These are phyloP conservation scores for Colletotrichum endophyticum DNA, from an alignment of 2,329 filamentous ascomycete genomes.

Conservation along the genomic window DNA sequence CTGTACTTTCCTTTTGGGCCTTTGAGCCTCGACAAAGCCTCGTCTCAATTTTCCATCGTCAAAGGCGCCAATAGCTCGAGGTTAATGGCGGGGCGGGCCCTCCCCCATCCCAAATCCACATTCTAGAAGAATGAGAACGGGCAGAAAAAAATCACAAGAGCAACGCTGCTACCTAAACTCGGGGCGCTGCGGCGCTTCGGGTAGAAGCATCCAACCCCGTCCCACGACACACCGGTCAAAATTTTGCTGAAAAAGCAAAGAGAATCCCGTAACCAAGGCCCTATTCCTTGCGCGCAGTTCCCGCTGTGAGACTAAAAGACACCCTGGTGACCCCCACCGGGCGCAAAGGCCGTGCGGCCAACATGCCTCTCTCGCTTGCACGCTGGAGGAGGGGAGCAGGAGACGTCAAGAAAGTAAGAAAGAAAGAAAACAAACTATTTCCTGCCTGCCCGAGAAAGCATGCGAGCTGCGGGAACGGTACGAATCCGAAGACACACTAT, in stretches of 20 bases:
- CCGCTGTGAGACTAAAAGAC: neutral
- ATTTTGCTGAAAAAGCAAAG: neutral
- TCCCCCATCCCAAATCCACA: neutral
- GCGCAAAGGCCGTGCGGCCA: neutral
- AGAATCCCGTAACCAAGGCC: neutral
- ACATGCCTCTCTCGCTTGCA: neutral
- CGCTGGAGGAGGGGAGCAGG: neutral
- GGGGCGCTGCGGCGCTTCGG: neutral
- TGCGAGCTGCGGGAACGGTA: neutral
- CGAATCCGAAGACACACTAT: neutral
- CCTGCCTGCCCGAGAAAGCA: neutral
- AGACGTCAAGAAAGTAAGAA: neutral
- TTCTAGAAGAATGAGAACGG: neutral
- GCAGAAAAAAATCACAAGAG: neutral
- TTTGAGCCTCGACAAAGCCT: neutral
- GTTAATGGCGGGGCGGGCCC: neutral
- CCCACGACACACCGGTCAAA: neutral
- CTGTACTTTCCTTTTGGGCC: neutral
- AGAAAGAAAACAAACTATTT: neutral
- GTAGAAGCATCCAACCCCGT: neutral
- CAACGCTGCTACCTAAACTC: neutral
- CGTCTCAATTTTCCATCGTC: neutral
- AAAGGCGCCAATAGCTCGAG: neutral
- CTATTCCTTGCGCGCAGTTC: neutral
- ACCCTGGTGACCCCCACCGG: neutral